Evolutionary conservation across 106 monocot genomes (phyloP).

Genomic region (Amphibolis antarctica): DNA sequence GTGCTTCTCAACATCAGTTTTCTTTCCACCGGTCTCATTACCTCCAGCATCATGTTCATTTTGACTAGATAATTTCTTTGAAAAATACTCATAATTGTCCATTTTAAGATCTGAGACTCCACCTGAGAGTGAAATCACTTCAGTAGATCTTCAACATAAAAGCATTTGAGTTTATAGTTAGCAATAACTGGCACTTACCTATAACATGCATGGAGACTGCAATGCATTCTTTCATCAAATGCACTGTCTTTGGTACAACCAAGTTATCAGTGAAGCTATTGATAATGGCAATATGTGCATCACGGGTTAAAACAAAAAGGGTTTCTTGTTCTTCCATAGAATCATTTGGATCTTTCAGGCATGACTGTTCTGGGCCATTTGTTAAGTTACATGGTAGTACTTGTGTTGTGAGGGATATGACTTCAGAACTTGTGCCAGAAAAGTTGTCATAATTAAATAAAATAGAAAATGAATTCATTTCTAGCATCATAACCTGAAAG

Average conservation of each 20-base stretch:
- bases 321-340: conserved; percentile 13
- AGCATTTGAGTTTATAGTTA: neutral
- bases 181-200: conserved; percentile 47
- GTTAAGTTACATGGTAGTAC: conserved; percentile 13
- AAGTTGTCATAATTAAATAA: conserved; percentile 33
- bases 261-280: conserved; percentile 47
- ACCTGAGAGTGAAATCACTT: conserved; percentile 15
- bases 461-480: conserved; percentile 42
- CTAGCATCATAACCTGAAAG: conserved; percentile 63
- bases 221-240: conserved; percentile 36
- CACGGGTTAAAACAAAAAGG: conserved; percentile 52
- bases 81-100: conserved; percentile 2
- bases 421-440: conserved; percentile 40
- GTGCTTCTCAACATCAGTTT: conserved; percentile 16
- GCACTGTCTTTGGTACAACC: conserved; percentile 25
- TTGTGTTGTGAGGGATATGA: conserved; percentile 38
- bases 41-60: conserved; percentile 15
- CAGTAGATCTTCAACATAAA: neutral
- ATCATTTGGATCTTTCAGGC: conserved; percentile 15
- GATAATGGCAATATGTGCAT: conserved; percentile 42
- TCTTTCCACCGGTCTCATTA: conserved; percentile 13
- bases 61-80: conserved; percentile 16
- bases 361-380: conserved; percentile 16
- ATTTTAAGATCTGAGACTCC: conserved; percentile 10
- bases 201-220: conserved; percentile 88